These are phyloP conservation scores for Vigna reflexopilosa DNA, from an alignment of 306 rosid species.

Conservation along the genomic window DNA sequence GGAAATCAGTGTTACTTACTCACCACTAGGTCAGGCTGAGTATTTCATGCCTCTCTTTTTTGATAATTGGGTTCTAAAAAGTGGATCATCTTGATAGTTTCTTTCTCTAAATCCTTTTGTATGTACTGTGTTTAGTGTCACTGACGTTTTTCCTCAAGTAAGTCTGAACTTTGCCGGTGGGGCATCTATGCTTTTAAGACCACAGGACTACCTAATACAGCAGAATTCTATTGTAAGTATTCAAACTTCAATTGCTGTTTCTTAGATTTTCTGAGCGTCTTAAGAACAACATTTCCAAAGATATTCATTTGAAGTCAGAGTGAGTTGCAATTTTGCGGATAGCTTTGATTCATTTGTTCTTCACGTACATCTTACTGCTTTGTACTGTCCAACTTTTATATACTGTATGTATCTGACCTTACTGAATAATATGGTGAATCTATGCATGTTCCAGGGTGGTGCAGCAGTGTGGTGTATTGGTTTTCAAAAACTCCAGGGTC, in stretches of 20 bases:
- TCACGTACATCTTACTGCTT: background rate
- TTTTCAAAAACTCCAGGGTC: constrained; percentile 84
- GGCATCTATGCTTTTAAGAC: constrained; percentile 74
- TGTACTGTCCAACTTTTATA: constrained; percentile 14
- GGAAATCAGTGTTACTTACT: constrained; percentile 82
- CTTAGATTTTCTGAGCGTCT: constrained; percentile 19
- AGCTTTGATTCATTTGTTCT: constrained; percentile 5
- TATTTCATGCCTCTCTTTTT: constrained; percentile 20
- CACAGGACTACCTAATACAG: constrained; percentile 92
- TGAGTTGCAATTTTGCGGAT: constrained; percentile 35
- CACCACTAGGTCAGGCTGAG: constrained; percentile 76
- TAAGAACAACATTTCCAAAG: constrained; percentile 13
- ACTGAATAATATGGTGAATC: constrained; percentile 32
- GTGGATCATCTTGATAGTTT: constrained; percentile 34
- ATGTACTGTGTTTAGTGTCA: constrained; percentile 58
- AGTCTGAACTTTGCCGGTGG: constrained; percentile 89
- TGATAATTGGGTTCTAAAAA: constrained; percentile 13
- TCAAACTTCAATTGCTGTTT: constrained; percentile 26
- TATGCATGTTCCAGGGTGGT: constrained; percentile 61
- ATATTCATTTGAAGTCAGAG: constrained; percentile 33
- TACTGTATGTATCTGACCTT: constrained; percentile 27
- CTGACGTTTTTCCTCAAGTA: constrained; percentile 86
- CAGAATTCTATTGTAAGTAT: constrained; percentile 82
- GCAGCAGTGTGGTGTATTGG: constrained; percentile 93
- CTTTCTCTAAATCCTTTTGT: constrained; percentile 33